phyloP scores from a whole-genome alignment of 495 filamentous ascomycete genomes.

The Tuber melanosporum region DNA sequence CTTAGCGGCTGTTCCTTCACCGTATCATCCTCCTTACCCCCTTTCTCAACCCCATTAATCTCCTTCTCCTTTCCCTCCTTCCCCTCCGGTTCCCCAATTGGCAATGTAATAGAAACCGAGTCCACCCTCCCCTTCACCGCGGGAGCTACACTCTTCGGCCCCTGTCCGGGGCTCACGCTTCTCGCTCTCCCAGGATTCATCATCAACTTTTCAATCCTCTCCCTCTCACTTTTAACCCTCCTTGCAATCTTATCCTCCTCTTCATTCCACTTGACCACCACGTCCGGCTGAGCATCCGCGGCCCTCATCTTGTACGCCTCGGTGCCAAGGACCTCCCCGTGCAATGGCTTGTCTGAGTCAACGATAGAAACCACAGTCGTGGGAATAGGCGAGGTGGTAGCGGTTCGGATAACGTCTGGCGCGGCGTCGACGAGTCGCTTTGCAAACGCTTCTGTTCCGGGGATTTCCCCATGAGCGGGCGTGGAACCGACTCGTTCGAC shows the following conservation, averaged over 20 bases:
- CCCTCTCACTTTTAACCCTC: constrained; percentile 31
- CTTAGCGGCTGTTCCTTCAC: neutral
- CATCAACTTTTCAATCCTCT: constrained; percentile 36
- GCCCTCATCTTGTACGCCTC: constrained; percentile 65
- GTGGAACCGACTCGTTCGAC: constrained; percentile 11
- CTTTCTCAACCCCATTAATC: neutral
- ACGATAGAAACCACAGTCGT: constrained; percentile 30
- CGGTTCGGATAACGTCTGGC: constrained; percentile 53
- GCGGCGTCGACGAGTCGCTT: constrained; percentile 71
- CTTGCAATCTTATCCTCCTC: constrained; percentile 35
- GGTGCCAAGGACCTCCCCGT: constrained; percentile 86
- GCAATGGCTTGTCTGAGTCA: constrained; percentile 19
- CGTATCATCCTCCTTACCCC: neutral
- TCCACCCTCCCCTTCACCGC: neutral
- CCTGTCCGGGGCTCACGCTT: constrained; percentile 22
- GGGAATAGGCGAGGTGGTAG: constrained; percentile 21
- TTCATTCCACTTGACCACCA: constrained; percentile 47
- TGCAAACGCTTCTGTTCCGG: constrained; percentile 72
- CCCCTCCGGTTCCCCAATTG: neutral
- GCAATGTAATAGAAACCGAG: constrained; percentile 3
- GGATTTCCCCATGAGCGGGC: constrained; percentile 62
- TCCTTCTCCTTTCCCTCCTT: neutral
- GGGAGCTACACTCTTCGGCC: neutral
- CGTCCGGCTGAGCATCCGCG: constrained; percentile 78
- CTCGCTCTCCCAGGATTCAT: constrained; percentile 22